Conservation (phyloP, 768 basidiomycete species). For the Nidularia pulvinata region DNA sequence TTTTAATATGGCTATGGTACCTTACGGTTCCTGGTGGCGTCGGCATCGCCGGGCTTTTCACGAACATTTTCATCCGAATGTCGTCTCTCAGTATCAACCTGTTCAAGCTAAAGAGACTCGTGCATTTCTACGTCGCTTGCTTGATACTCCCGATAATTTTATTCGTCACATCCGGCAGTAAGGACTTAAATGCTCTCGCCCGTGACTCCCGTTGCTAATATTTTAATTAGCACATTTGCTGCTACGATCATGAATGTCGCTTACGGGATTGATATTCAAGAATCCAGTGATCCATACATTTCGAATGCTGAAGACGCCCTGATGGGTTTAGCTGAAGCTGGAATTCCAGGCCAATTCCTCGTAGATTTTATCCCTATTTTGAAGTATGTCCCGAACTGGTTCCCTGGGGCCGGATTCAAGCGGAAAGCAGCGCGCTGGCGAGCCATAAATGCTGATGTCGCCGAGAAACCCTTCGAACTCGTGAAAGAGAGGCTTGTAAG, state of each 20-base stretch:
- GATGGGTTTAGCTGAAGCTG: constrained; percentile 20
- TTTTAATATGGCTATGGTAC: constrained; percentile 47
- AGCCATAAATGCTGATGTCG: constrained; percentile 15
- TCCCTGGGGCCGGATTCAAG: constrained; percentile 36
- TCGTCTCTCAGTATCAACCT: constrained; percentile 38
- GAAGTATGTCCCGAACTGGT: constrained; percentile 33
- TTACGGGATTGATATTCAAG: constrained; percentile 29
- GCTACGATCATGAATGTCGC: constrained; percentile 34
- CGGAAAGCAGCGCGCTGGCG: constrained; percentile 27
- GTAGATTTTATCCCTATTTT: constrained; percentile 31
- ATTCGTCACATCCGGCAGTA: constrained; percentile 14
- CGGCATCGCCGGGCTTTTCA: constrained; percentile 50
- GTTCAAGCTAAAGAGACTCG: constrained; percentile 42
- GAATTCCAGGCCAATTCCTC: constrained; percentile 26
- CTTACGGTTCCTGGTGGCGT: constrained; percentile 36
- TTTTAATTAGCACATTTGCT: constrained; percentile 35
- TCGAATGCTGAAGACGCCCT: constrained; percentile 23
- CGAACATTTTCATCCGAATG: constrained; percentile 43
- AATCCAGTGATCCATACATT: constrained; percentile 30
- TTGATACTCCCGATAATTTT: constrained; percentile 29
- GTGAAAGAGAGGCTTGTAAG: not conserved
- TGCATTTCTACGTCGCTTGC: constrained; percentile 36
- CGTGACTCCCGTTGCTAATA: no score
- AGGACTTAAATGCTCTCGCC: constrained; percentile 2
- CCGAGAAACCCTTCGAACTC: constrained; percentile 18